Evolutionary conservation across 352 stramenopile genomes (phyloP).

Genomic region (Peronospora farinosa): DNA sequence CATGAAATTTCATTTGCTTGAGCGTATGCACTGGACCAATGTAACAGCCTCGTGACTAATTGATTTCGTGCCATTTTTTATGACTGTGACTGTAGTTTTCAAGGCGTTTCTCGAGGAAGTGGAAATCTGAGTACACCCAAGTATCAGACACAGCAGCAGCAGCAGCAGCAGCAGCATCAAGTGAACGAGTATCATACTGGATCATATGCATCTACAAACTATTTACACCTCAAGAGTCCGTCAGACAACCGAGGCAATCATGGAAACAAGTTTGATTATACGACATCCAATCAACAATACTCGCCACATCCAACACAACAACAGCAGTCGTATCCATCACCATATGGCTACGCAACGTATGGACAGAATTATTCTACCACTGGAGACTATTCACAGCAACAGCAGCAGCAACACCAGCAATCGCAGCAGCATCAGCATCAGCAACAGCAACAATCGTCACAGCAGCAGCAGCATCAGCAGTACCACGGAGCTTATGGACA

Average conservation of each 20-base stretch:
- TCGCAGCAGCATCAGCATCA: neutral
- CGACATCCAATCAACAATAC: conserved; percentile 23
- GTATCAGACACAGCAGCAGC: conserved; percentile 29
- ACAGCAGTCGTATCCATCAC: conserved; percentile 27
- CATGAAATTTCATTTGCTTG: conserved; percentile 19
- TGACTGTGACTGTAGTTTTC: conserved; percentile 25
- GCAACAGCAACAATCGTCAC: conserved; percentile 24
- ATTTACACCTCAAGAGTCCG: conserved; percentile 25
- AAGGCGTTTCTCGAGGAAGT: conserved; percentile 17
- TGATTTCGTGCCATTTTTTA: conserved; percentile 11
- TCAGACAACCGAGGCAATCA: conserved; percentile 15
- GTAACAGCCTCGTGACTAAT: conserved; percentile 8
- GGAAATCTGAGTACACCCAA: conserved; percentile 18
- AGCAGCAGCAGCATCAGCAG: conserved; percentile 31
- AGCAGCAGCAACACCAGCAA: too few species aligned
- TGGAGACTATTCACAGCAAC: conserved; percentile 24
- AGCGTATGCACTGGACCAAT: conserved; percentile 1
- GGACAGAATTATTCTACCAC: conserved; percentile 30
- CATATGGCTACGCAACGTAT: conserved; percentile 34
- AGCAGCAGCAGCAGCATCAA: conserved; percentile 38
- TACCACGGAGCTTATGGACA: conserved; percentile 29
- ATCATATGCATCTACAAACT: conserved; percentile 19
- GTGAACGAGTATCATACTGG: conserved; percentile 32
- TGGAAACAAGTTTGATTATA: conserved; percentile 29
- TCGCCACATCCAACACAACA: conserved; percentile 20